Base-by-base conservation (phyloP, 352 stramenopile species). In the Pelagophyceae sp. region DNA sequence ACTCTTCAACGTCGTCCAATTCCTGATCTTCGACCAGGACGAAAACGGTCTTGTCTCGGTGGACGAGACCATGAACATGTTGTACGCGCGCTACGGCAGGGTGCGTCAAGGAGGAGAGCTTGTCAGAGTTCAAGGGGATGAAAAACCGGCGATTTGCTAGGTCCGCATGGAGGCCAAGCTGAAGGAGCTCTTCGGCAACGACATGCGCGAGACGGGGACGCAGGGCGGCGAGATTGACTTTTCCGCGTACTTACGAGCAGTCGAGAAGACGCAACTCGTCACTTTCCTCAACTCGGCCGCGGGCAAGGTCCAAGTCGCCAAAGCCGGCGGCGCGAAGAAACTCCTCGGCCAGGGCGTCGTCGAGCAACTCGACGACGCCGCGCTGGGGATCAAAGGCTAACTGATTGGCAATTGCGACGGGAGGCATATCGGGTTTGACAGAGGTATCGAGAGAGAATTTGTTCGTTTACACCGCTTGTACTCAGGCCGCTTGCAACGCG, bases 31-130 rank as follows among this genome's bases (percentile, higher is more conserved):
- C 83, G 94, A 97, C 83, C 93, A 93, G 80, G 95, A 98, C 80
- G 93, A 91, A 77, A 95, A 93, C 82, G 92, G 91, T 6, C 88
- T 88, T 58, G 96, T 98, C 79, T 96, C 90, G 0, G 93, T 97
- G 15, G 95, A 98, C 82, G 95, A 98, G 82, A 98, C 94, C 0
- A 98, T 98, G 94, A 93, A 96, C 72, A 97, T 98, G 81, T 85
- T 98, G 25, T 98, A 98, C 83, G 92, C 91, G 60, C 87, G 94
- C 58, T 85, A 89, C 69, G 87, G 87, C 0, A 79, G 85, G 38
- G 79, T 82, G n/a, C n/a, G n/a, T n/a, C n/a, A n/a, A n/a, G n/a
- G n/a, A n/a, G n/a, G n/a, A n/a, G n/a, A n/a, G n/a, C n/a, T n/a
- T n/a, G n/a, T n/a, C n/a, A n/a, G n/a, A n/a, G n/a, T n/a, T n/a